Evolutionary conservation across 345 rosid species (phyloP).

Genomic region (Trapa bicornis): DNA sequence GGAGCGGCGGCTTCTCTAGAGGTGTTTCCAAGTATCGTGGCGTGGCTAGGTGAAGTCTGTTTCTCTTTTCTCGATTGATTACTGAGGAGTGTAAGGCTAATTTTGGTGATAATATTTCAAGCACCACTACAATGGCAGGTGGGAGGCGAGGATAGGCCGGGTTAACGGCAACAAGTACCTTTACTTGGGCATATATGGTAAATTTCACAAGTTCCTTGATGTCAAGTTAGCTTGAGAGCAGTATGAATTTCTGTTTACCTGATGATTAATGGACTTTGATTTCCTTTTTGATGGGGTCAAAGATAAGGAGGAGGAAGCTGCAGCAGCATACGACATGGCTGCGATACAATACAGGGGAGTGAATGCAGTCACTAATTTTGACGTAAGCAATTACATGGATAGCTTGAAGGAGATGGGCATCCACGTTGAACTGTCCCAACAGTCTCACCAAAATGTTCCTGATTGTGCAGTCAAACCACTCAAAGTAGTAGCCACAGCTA

Average conservation of each 20-base stretch:
- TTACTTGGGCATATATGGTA: slow-evolving; percentile 90
- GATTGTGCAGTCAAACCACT: not conserved
- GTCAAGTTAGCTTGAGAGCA: too few species aligned
- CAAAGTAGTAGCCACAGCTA: too few species aligned
- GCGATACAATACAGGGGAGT: slow-evolving; percentile 83
- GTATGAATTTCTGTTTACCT: too few species aligned
- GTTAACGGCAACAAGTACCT: slow-evolving; percentile 90
- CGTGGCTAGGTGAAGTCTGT: slow-evolving; percentile 54
- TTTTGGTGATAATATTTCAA: slow-evolving; percentile 16
- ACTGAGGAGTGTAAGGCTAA: too few species aligned
- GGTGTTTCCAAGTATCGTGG: slow-evolving; percentile 97
- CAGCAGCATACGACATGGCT: slow-evolving; percentile 93
- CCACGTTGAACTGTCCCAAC: slow-evolving; percentile 6
- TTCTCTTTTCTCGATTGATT: too few species aligned
- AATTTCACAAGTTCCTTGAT: slow-evolving; percentile 10
- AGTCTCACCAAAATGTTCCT: too few species aligned
- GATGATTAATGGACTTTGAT: too few species aligned
- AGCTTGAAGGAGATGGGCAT: slow-evolving; percentile 47
- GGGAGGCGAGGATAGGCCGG: slow-evolving; percentile 95
- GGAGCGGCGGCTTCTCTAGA: slow-evolving; percentile 87
- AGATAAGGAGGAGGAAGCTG: slow-evolving; percentile 95
- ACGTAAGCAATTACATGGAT: slow-evolving; percentile 53
- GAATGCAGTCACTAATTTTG: slow-evolving; percentile 85
- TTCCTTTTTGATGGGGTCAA: not conserved
- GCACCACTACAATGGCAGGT: slow-evolving; percentile 96